Evolutionary conservation across 2,329 filamentous ascomycete species (phyloP).

Genomic region (Drechslera avenae): DNA sequence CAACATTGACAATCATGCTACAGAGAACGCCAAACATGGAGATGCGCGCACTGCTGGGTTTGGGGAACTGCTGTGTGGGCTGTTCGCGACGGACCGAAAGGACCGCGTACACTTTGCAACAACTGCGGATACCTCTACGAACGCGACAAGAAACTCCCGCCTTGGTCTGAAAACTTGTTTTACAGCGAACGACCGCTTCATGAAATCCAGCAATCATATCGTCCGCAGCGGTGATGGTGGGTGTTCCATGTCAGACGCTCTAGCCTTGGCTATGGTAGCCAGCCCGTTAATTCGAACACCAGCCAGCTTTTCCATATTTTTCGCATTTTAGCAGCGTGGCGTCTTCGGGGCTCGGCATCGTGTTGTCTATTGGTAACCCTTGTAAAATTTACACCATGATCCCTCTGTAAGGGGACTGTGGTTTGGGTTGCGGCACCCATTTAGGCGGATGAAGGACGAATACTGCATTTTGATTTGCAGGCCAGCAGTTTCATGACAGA

Average conservation of each 20-base stretch:
- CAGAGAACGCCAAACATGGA: conserved; percentile 80
- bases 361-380: neutral
- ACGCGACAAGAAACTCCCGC: conserved; percentile 80
- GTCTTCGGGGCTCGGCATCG: conserved; percentile 4
- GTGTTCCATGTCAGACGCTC: neutral
- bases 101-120: conserved; percentile 84
- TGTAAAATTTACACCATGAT: too few species aligned
- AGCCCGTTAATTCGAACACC: neutral
- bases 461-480: too few species aligned
- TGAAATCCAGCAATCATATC: conserved; percentile 26
- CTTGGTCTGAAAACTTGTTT: conserved; percentile 75
- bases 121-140: conserved; percentile 92
- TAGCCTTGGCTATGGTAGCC: neutral
- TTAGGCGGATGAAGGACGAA: too few species aligned
- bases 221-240: conserved; percentile 20
- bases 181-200: conserved; percentile 46
- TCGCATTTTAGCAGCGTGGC: conserved; percentile 9
- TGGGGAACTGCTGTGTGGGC: conserved; percentile 94
- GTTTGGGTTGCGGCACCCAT: too few species aligned
- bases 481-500: too few species aligned
- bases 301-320: neutral
- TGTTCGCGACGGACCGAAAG: conserved; percentile 86
- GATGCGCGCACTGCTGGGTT: conserved; percentile 84
- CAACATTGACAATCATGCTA: conserved; percentile 17
- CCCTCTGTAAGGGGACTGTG: too few species aligned